phyloP scores from a whole-genome alignment of 2,329 filamentous ascomycete genomes.

The Trichoderma guizhouense region DNA sequence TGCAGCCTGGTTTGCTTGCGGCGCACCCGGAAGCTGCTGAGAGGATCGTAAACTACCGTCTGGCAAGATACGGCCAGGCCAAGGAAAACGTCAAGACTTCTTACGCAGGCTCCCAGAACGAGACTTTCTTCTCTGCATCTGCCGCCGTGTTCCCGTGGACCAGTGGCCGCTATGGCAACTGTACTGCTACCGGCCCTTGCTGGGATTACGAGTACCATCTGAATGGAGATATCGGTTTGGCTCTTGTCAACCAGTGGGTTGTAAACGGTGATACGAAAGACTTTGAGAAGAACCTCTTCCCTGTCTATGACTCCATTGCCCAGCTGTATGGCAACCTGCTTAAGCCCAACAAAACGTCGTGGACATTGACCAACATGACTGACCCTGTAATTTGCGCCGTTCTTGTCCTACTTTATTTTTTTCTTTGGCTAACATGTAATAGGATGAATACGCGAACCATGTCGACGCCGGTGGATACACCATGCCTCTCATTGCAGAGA shows the following conservation, averaged over 20 bases:
- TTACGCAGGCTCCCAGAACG: conserved; percentile 42
- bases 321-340: conserved; percentile 59
- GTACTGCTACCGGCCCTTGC: conserved; percentile 57
- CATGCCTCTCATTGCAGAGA: conserved; percentile 56
- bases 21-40: conserved; percentile 27
- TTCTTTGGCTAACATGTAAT: background rate
- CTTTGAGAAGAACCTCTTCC: conserved; percentile 43
- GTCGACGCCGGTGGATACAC: conserved; percentile 68
- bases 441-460: conserved; percentile 66
- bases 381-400: conserved; percentile 53
- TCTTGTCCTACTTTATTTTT: background rate
- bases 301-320: conserved; percentile 62
- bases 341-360: conserved; percentile 54
- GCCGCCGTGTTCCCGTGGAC: conserved; percentile 61
- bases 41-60: conserved; percentile 28
- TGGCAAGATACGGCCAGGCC: conserved; percentile 45
- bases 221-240: conserved; percentile 64
- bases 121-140: conserved; percentile 50
- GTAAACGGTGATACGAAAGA: conserved; percentile 24
- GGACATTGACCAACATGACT: conserved; percentile 60
- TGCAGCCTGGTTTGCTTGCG: conserved; percentile 28
- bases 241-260: conserved; percentile 27
- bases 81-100: conserved; percentile 58
- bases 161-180: conserved; percentile 63
- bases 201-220: conserved; percentile 70